phyloP scores from a whole-genome alignment of 352 stramenopile species.

The Pythium guiyangense region DNA sequence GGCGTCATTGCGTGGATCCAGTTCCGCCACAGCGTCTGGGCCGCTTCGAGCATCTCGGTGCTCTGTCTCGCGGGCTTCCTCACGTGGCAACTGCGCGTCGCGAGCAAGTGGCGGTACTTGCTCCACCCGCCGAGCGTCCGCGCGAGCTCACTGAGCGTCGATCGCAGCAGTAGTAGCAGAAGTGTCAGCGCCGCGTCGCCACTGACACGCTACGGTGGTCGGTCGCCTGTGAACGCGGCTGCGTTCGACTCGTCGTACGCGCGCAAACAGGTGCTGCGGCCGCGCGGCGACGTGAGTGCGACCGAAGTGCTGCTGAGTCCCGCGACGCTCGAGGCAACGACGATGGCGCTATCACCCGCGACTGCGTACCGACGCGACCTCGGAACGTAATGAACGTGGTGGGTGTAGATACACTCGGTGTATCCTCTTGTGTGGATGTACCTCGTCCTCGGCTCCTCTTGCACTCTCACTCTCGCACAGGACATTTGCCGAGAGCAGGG shows the following conservation, averaged over 20 bases:
- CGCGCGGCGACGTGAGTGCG: neutral
- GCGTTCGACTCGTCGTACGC: neutral
- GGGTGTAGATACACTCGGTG: too few species aligned
- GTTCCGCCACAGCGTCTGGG: slow-evolving; percentile 42
- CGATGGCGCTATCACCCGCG: too few species aligned
- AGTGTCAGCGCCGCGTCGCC: neutral
- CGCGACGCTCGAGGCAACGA: too few species aligned
- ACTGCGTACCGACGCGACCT: too few species aligned
- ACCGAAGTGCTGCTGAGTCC: neutral
- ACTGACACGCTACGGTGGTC: too few species aligned
- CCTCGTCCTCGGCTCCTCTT: too few species aligned
- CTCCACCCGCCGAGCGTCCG: slow-evolving; percentile 29
- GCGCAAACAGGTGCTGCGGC: neutral
- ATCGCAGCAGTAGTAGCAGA: neutral
- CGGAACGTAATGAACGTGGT: too few species aligned
- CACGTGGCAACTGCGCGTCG: slow-evolving; percentile 65
- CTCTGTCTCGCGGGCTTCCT: slow-evolving; percentile 44
- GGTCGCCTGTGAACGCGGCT: neutral
- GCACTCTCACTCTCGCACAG: too few species aligned
- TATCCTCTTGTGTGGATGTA: too few species aligned
- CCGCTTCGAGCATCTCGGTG: slow-evolving; percentile 37
- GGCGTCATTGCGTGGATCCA: slow-evolving; percentile 61
- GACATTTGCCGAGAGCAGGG: slow-evolving; percentile 54
- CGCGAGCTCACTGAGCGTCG: slow-evolving; percentile 2
- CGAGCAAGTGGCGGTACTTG: slow-evolving; percentile 74